These are phyloP conservation scores for Hortiboletus campestris DNA, from an alignment of 768 basidiomycete genomes.

Conservation along the genomic window DNA sequence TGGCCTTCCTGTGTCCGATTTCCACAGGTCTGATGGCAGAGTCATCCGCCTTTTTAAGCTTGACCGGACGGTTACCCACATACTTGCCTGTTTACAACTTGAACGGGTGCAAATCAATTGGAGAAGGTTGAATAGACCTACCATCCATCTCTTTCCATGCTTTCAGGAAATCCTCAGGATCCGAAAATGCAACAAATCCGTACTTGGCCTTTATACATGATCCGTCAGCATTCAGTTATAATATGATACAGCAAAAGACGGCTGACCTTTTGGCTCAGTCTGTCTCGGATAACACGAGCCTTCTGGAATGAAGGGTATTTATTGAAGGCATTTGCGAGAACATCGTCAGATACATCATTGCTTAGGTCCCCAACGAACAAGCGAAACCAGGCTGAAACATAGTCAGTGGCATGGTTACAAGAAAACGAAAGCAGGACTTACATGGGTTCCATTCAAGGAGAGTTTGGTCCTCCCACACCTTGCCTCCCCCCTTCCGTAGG, in stretches of 20 bases:
- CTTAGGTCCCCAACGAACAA: slow-evolving; percentile 97
- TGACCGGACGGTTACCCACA: slow-evolving; percentile 96
- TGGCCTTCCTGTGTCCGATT: slow-evolving; percentile 92
- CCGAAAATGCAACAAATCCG: slow-evolving; percentile 96
- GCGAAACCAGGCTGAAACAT: slow-evolving; percentile 83
- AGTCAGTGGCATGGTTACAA: slow-evolving; percentile 1
- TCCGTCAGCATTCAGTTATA: background rate
- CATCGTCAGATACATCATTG: slow-evolving; percentile 97
- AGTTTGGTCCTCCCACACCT: slow-evolving; percentile 98
- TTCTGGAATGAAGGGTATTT: slow-evolving; percentile 93
- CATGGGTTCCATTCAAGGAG: slow-evolving; percentile 97
- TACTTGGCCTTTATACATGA: slow-evolving; percentile 72
- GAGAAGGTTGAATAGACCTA: slow-evolving; percentile 34
- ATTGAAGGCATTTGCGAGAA: slow-evolving; percentile 88
- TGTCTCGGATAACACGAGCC: slow-evolving; percentile 92
- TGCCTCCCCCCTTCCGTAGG: slow-evolving; percentile 90
- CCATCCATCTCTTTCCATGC: slow-evolving; percentile 99
- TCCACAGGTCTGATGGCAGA: slow-evolving; percentile 86
- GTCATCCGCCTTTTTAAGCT: slow-evolving; percentile 90
- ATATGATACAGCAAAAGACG: background rate
- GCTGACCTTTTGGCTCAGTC: slow-evolving; percentile 84
- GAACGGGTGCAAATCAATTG: background rate
- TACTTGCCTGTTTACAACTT: slow-evolving; percentile 72
- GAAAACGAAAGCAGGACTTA: slow-evolving; percentile 40
- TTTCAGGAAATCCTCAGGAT: slow-evolving; percentile 96